Evolutionary conservation across 2,329 filamentous ascomycete species (phyloP), one percentile per base, ranked within the genome.

Genomic region (Penicillium aurantiogriseum): DNA sequence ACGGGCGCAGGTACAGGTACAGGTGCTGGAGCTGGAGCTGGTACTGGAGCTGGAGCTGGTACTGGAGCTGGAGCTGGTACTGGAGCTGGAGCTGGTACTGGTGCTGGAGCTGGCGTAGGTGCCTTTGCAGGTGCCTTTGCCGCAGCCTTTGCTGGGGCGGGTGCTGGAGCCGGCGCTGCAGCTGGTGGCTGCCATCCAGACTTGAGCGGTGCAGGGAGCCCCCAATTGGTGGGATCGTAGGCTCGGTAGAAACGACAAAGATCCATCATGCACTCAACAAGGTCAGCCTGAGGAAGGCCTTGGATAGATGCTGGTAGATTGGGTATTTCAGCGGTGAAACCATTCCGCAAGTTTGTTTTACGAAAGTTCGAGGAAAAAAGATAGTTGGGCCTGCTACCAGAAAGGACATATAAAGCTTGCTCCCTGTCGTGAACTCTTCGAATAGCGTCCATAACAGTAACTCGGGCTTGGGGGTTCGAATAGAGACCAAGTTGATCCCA

Each of bases 351-450:
- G 15, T 3, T 27, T 17, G 1, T 1, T 43, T 2, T 43, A 43
- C 15, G 23, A 1, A 5, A 2, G 15, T 0, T 17, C 5, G 40
- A 43, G 23, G 9, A 1, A n/a, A 43, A 5, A 43, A 43, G 40
- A n/a, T 39, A 2, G 4, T 1, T 8, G 6, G 21, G 2, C 4
- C 4, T 2, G 2, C 9, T 5, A 43, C 15, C 15, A 0, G 0
- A 1, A 27, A 1, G 1, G 15, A 17, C 0, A 17, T 25, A 8
- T 10, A 0, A 1, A 27, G 2, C 2, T 10, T 27, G 8, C 40
- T 43, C 40, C 3, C 0, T 0, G 8, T 43, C 15, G 23, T 43
- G 40, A 27, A 10, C 15, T 25, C 7, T 27, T 43, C 15, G 21
- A 43, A 43, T 43, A 27, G 5, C 8, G 15, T 11, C 6, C 23